A percentile compares a stretch with the other conserved stretches of the same genome.
Evolutionary conservation across 352 stramenopile genomes (phyloP).

Genomic region (Pseudoperonospora humuli): DNA sequence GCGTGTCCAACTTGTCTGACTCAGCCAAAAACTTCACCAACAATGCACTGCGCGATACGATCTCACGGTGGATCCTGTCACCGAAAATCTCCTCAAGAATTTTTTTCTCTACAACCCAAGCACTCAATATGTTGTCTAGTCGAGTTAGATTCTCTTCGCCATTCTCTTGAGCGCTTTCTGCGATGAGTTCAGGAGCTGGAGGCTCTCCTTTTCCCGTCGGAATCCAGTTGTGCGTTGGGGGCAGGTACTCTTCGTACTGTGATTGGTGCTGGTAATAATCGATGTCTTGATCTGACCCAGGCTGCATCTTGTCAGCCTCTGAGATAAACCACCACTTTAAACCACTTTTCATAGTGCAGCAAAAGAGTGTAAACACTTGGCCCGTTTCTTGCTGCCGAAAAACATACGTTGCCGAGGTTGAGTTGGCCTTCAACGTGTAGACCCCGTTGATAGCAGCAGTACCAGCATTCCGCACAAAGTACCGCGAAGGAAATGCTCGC

Average conservation of each 20-base stretch:
- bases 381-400: conserved; percentile 57
- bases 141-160: conserved; percentile 39
- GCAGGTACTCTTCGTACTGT: conserved; percentile 89
- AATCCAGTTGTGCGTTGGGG: conserved; percentile 87
- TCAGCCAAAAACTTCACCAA: conserved; percentile 84
- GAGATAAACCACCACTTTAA: conserved; percentile 99
- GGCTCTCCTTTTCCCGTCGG: conserved; percentile 63
- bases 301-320: conserved; percentile 94
- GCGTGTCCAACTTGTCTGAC: conserved; percentile 58
- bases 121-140: conserved; percentile 65
- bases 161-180: conserved; percentile 53
- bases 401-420: conserved; percentile 65
- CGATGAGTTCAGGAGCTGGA: conserved; percentile 60
- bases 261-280: conserved; percentile 99
- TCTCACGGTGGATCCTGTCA: conserved; percentile 83
- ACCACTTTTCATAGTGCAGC: conserved; percentile 96
- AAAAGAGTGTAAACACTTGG: conserved; percentile 91
- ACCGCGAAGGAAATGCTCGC: conserved; percentile 80
- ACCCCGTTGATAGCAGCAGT: conserved; percentile 88
- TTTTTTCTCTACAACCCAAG: conserved; percentile 63
- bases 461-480: conserved; percentile 87
- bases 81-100: conserved; percentile 85
- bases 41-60: conserved; percentile 72
- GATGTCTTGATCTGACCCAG: conserved; percentile 96
- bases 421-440: conserved; percentile 82